A percentile compares a stretch with the other conserved stretches of the same genome.
Evolutionary conservation across 2,329 filamentous ascomycete genomes (phyloP).

Genomic region (Pseudocercospora pini-densiflorae): DNA sequence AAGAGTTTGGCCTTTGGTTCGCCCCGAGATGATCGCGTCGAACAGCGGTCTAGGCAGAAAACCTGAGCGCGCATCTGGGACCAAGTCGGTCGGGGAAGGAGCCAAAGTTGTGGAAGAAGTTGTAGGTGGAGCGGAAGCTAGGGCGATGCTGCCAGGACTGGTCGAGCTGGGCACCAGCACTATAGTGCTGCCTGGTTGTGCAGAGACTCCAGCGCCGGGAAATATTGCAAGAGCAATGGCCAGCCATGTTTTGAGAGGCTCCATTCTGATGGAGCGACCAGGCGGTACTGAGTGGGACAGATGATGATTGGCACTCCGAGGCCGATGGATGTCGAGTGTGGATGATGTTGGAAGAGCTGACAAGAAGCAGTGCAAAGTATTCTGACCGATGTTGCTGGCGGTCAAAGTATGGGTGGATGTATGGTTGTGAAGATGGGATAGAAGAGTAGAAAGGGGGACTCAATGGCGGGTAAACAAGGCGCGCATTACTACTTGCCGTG

Average conservation of each 20-base stretch:
- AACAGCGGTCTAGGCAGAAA: neutral
- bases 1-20: neutral
- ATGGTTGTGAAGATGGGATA: neutral
- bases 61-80: neutral
- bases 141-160: neutral
- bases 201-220: neutral
- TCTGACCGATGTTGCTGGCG: slow-evolving; percentile 1
- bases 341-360: neutral
- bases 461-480: neutral
- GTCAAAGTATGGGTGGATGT: neutral
- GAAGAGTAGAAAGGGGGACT: neutral
- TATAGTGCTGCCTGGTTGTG: neutral
- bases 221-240: neutral
- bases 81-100: neutral
- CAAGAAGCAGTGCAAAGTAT: neutral
- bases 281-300: neutral
- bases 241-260: neutral
- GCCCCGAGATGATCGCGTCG: neutral
- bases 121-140: neutral
- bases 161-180: neutral
- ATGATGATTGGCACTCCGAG: neutral
- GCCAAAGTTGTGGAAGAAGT: neutral
- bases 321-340: neutral
- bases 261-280: neutral
- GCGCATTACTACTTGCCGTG: neutral